Percentiles rank a stretch among this genome's conserved stretches.
phyloP scores from a whole-genome alignment of 805 yeast species.

The Gaillardinia entomophila region DNA sequence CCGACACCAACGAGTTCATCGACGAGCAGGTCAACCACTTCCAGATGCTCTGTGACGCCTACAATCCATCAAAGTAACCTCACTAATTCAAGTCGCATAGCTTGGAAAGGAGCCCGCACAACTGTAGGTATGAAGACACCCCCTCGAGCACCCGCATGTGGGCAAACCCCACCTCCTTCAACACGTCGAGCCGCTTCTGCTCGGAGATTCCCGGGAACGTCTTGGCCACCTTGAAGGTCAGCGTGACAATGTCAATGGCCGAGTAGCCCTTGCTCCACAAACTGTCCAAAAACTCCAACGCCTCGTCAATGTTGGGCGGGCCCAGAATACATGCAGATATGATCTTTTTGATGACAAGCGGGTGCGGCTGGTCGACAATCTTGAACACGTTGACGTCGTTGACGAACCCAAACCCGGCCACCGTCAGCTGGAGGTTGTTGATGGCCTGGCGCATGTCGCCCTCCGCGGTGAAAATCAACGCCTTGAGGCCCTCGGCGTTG shows the following conservation, averaged over 20 bases:
- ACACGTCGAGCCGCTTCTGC: slow-evolving; percentile 62
- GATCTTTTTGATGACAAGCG: slow-evolving; percentile 67
- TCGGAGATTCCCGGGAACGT: slow-evolving; percentile 66
- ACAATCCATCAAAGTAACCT: slow-evolving; percentile 9
- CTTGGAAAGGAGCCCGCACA: slow-evolving; percentile 76
- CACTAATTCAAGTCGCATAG: slow-evolving; percentile 22
- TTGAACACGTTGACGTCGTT: slow-evolving; percentile 88
- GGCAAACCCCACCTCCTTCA: slow-evolving; percentile 81
- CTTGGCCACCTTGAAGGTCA: slow-evolving; percentile 84
- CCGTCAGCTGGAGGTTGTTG: slow-evolving; percentile 89
- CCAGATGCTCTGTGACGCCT: slow-evolving; percentile 34
- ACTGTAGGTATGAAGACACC: slow-evolving; percentile 78
- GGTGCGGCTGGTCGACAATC: slow-evolving; percentile 96
- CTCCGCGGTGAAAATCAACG: slow-evolving; percentile 90
- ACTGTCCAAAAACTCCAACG: slow-evolving; percentile 56
- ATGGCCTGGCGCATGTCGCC: slow-evolving; percentile 99
- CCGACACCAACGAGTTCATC: slow-evolving; percentile 15
- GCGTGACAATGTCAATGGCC: slow-evolving; percentile 87
- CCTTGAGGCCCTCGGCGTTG: slow-evolving; percentile 87
- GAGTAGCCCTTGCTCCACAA: slow-evolving; percentile 90
- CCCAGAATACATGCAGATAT: slow-evolving; percentile 38
- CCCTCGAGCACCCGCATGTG: slow-evolving; percentile 95
- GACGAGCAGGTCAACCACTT: slow-evolving; percentile 36
- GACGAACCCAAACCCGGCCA: slow-evolving; percentile 90
- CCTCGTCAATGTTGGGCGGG: slow-evolving; percentile 47